phyloP scores from a whole-genome alignment of 169 alveolate species.

The Cryptosporidium andersoni region DNA sequence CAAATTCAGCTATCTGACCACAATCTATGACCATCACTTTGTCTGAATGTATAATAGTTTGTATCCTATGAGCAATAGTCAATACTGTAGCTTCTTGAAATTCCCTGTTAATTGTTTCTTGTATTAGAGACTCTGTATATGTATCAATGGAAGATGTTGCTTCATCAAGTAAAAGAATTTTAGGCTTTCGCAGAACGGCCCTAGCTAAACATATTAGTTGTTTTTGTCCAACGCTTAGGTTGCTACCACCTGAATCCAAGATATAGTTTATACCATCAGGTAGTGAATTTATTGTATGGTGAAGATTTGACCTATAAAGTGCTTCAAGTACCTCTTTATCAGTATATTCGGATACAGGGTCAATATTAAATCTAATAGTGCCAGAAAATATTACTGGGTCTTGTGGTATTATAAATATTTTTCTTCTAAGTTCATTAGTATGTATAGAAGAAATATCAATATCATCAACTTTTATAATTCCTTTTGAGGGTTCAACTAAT shows the following conservation, averaged over 20 bases:
- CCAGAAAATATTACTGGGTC: constrained; percentile 82
- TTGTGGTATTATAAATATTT: constrained; percentile 71
- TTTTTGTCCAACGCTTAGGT: constrained; percentile 85
- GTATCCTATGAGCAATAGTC: constrained; percentile 87
- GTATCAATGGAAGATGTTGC: constrained; percentile 85
- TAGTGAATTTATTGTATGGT: neutral
- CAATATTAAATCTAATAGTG: constrained; percentile 79
- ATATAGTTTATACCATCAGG: constrained; percentile 71
- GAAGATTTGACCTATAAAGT: constrained; percentile 46
- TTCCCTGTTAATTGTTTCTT: constrained; percentile 76
- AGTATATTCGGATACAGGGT: constrained; percentile 75
- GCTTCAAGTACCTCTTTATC: constrained; percentile 72
- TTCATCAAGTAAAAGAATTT: constrained; percentile 85
- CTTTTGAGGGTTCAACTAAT: constrained; percentile 80
- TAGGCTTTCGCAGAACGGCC: constrained; percentile 81
- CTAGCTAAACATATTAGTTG: constrained; percentile 86
- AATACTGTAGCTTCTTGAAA: constrained; percentile 82
- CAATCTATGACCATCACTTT: constrained; percentile 80
- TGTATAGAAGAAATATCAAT: constrained; percentile 71
- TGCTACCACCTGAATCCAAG: constrained; percentile 79
- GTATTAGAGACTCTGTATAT: constrained; percentile 79
- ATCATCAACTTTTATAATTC: constrained; percentile 83
- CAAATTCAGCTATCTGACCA: constrained; percentile 80
- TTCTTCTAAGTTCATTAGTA: constrained; percentile 21
- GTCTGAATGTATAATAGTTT: constrained; percentile 85